Conservation (phyloP, 2,329 filamentous ascomycete genomes). For the Ascochyta clinopodiicola region DNA sequence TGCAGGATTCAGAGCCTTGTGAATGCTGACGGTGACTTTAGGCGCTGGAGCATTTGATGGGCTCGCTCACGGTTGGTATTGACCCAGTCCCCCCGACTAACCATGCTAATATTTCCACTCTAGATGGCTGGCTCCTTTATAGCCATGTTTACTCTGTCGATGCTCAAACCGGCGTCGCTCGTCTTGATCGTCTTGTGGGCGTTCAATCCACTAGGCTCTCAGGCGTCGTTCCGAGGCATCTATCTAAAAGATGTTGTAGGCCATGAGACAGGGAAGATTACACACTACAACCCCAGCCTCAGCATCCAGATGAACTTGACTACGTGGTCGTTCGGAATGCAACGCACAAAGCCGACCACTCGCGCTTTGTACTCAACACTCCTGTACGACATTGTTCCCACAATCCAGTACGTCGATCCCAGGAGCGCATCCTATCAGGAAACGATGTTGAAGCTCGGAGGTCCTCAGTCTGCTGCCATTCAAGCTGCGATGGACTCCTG, state of each 20-base stretch:
- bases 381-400: slow-evolving; percentile 9
- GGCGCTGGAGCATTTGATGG: slow-evolving; percentile 13
- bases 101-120: background rate
- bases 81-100: too few relatives aligned
- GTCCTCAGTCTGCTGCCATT: slow-evolving; percentile 6
- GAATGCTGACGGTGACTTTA: background rate
- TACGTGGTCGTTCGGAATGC: background rate
- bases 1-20: background rate
- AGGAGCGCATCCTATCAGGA: background rate
- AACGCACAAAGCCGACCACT: background rate
- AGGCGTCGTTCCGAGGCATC: slow-evolving; percentile 13
- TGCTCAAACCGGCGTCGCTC: slow-evolving; percentile 3
- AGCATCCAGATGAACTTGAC: background rate
- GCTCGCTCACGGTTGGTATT: slow-evolving; percentile 6
- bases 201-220: slow-evolving; percentile 19
- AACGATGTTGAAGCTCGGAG: slow-evolving; percentile 5
- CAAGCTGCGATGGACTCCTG: slow-evolving; percentile 13
- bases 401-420: slow-evolving; percentile 14
- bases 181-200: slow-evolving; percentile 13
- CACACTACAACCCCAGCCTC: background rate
- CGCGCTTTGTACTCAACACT: slow-evolving; percentile 11
- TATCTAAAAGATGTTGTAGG: background rate
- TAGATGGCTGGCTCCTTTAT: slow-evolving; percentile 16
- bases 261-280: background rate
- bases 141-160: slow-evolving; percentile 9